These are phyloP conservation scores for Zangia roseola DNA, from an alignment of 768 basidiomycete species.

Conservation along the genomic window DNA sequence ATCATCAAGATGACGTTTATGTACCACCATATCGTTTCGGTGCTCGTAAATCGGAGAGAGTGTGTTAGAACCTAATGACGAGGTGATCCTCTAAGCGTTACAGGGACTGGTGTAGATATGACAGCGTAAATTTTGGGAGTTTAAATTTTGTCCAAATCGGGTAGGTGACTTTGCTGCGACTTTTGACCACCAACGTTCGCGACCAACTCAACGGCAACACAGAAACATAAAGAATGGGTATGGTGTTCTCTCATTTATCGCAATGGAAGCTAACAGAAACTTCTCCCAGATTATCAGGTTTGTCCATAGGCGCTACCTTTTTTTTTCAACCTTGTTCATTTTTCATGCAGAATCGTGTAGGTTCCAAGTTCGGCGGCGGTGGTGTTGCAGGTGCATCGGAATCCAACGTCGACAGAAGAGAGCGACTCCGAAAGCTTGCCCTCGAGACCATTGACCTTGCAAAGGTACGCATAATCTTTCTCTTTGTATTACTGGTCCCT, in stretches of 20 bases:
- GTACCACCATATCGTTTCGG: slow-evolving; percentile 38
- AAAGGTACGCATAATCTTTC: slow-evolving; percentile 54
- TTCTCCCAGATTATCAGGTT: slow-evolving; percentile 65
- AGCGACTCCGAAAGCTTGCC: slow-evolving; percentile 91
- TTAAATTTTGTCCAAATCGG: slow-evolving; percentile 8
- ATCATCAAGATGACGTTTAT: slow-evolving; percentile 66
- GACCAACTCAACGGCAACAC: background rate
- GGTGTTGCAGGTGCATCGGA: slow-evolving; percentile 95
- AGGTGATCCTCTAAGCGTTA: too few species aligned
- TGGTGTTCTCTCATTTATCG: background rate
- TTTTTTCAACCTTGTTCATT: background rate
- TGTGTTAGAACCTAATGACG: too few species aligned
- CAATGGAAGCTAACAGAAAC: slow-evolving; percentile 6
- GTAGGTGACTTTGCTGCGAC: slow-evolving; percentile 3
- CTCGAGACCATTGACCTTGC: slow-evolving; percentile 97
- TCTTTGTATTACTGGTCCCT: background rate
- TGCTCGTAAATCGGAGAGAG: background rate
- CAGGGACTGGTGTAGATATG: too few species aligned
- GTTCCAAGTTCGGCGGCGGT: slow-evolving; percentile 93
- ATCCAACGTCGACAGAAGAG: slow-evolving; percentile 92
- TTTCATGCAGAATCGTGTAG: slow-evolving; percentile 79
- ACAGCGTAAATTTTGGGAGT: slow-evolving; percentile 13
- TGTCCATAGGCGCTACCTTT: slow-evolving; percentile 6
- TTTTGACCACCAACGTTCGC: slow-evolving; percentile 6
- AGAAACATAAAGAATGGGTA: slow-evolving; percentile 30